Conservation (phyloP, 192 early-diverging fungal genomes). For the Paraglomus brasilianum region DNA sequence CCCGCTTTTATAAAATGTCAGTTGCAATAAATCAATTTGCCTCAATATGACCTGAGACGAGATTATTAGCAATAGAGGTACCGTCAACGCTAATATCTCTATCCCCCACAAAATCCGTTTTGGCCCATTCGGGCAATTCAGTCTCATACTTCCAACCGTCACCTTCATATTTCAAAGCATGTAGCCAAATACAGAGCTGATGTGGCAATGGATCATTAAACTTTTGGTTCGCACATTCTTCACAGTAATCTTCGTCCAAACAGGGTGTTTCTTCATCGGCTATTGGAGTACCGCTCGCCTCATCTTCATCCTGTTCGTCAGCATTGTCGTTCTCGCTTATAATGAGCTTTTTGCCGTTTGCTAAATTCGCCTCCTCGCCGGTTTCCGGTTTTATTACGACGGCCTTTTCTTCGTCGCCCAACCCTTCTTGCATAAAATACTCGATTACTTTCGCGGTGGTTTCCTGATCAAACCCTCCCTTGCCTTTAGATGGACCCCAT, state of each 20-base stretch:
- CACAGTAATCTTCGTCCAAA: slow-evolving; percentile 45
- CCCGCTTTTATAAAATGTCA: no score
- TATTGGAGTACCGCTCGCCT: slow-evolving; percentile 14
- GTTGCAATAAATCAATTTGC: no score
- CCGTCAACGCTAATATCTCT: no score
- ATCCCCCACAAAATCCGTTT: slow-evolving; percentile 33
- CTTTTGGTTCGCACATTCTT: slow-evolving; percentile 56
- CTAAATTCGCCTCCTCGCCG: slow-evolving; percentile 8
- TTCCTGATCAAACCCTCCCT: slow-evolving; percentile 43
- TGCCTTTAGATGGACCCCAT: slow-evolving; percentile 67
- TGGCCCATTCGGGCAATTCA: slow-evolving; percentile 77
- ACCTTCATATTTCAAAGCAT: slow-evolving; percentile 82
- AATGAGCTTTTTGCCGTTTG: not conserved
- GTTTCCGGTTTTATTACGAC: slow-evolving; percentile 28
- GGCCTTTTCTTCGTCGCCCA: slow-evolving; percentile 33
- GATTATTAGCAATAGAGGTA: no score
- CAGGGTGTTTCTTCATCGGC: not conserved
- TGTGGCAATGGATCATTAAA: slow-evolving; percentile 69
- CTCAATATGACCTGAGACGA: no score
- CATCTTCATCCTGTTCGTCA: slow-evolving; percentile 20
- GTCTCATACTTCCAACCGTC: slow-evolving; percentile 80
- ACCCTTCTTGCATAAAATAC: slow-evolving; percentile 34
- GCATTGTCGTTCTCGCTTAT: slow-evolving; percentile 18
- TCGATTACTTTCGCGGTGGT: slow-evolving; percentile 34
- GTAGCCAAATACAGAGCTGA: slow-evolving; percentile 85